Evolutionary conservation across 2,329 filamentous ascomycete species (phyloP), one percentile per base, ranked within the genome.

Genomic region (Stagonosporopsis rhizophila): DNA sequence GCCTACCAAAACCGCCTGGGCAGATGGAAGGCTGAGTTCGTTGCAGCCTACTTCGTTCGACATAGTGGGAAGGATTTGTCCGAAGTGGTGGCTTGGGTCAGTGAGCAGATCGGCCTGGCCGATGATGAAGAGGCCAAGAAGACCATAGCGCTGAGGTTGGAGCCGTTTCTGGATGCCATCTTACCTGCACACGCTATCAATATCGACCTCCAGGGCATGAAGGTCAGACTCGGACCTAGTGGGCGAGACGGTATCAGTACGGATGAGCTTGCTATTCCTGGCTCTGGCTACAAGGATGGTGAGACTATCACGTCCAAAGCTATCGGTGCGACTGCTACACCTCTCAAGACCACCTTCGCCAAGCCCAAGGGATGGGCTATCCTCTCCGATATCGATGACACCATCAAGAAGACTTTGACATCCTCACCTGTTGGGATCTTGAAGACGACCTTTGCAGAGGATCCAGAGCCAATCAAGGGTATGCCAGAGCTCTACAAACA

Each of bases 351-450:
- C 0, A 83, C 87, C 17, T 92, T 90, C 68, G 90, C 90, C 0
- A 87, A 86, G 17, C 85, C 89, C 0, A 86, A 89, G 44, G 93
- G 94, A 7, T 97, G 92, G 92, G 86, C 86, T 12, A 79, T 98
- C 12, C 87, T 97, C 61, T 94, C 90, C 35, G 94, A 98, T 68
- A 86, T 98, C 64, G 95, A 98, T 71, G 94, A 98, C 76, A 96
- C 93, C 0, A 96, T 98, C 80, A 97, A 98, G 77, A 80, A 93
- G 64, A 97, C 94, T 0, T 82, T 90, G 74, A 96, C 94, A 0
- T 86, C 88, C 39, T 89, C 91, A 45, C 88, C 92, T 0, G 82
- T 89, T 7, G 91, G 92, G 2, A 94, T 97, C 67, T 80, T 98
- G 5, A 84, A 86, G 42, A 89, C 89, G 47, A 98, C 94, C 0